Evolutionary conservation across 2,329 filamentous ascomycete species (phyloP), one percentile per base, ranked within the genome.

Genomic region (Cryphonectria nitschkei): DNA sequence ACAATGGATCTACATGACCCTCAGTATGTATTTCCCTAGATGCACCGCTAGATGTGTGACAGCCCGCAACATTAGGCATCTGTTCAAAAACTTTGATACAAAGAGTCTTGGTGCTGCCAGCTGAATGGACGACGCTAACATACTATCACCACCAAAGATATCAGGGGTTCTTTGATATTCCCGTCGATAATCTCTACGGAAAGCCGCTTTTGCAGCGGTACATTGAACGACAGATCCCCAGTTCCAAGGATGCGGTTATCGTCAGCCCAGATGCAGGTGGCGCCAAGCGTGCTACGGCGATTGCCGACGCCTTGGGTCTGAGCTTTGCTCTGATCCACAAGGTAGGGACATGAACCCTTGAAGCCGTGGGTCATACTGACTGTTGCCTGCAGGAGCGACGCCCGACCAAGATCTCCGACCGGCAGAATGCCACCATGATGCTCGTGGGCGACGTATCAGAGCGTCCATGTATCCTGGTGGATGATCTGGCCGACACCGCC

Each of bases 251-350:
- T 70, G 93, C 94, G 43, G 94, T 99, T 62, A 92, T 99, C 78
- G 95, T 99, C 77, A 97, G 93, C 78, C 96, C 96, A 11, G 96
- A 99, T 82, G 96, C 96, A 50, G 96, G 96, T 76, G 96, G 96
- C 74, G 96, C 96, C 62, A 99, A 99, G 86, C 90, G 96, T 75
- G 96, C 96, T 26, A 98, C 96, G 41, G 92, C 94, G 65, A 97
- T 99, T 80, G 95, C 96, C 16, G 96, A 99, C 82, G 91, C 92
- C 73, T 87, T 98, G 74, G 93, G 94, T 75, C 94, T 98, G 86
- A 94, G 96, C 72, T 98, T 99, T 83, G 96, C 96, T 65, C 88
- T 99, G 70, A 99, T 99, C 77, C 96, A 99, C 86, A 99, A 98
- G 91, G 72, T 72, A 72, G 93, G 94, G 76, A 62, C 39, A 52